phyloP scores from a whole-genome alignment of 2,329 filamentous ascomycete genomes.

The Alternaria metachromatica region DNA sequence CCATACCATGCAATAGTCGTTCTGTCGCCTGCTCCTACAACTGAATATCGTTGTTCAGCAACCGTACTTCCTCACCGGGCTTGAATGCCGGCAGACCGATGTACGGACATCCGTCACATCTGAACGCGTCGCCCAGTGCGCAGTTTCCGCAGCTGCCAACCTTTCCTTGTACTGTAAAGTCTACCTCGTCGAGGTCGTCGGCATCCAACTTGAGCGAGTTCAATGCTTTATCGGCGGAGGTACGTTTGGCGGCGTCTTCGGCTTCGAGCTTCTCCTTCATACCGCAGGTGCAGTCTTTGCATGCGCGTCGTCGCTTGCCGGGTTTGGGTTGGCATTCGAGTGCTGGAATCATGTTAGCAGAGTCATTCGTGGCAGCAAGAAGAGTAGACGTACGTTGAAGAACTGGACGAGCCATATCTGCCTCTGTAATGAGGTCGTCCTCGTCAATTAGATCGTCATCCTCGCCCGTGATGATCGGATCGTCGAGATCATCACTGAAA shows the following conservation, averaged over 20 bases:
- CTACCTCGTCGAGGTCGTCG: conserved; percentile 85
- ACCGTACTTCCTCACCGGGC: conserved; percentile 89
- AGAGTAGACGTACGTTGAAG: conserved; percentile 73
- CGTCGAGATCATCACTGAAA: conserved; percentile 68
- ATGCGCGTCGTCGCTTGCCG: conserved; percentile 88
- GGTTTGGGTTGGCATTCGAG: conserved; percentile 85
- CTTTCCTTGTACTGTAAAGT: conserved; percentile 98
- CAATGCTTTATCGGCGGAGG: conserved; percentile 67
- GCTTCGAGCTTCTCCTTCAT: conserved; percentile 83
- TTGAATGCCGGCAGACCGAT: conserved; percentile 95
- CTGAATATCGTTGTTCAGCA: conserved; percentile 87
- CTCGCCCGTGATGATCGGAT: conserved; percentile 59
- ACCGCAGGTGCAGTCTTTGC: conserved; percentile 97
- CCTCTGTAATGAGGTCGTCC: conserved; percentile 82
- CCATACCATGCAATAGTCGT: neutral
- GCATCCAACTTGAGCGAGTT: conserved; percentile 73
- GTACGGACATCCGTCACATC: conserved; percentile 75
- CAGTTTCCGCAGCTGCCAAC: conserved; percentile 95
- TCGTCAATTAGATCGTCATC: conserved; percentile 93
- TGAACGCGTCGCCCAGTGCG: conserved; percentile 82
- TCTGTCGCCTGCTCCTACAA: conserved; percentile 56
- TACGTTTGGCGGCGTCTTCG: conserved; percentile 77
- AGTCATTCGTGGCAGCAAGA: neutral
- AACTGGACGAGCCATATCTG: conserved; percentile 79
- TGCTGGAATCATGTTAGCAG: conserved; percentile 58